phyloP scores from a whole-genome alignment of 495 filamentous ascomycete species.

The Pseudoneurospora amorphoporcata region DNA sequence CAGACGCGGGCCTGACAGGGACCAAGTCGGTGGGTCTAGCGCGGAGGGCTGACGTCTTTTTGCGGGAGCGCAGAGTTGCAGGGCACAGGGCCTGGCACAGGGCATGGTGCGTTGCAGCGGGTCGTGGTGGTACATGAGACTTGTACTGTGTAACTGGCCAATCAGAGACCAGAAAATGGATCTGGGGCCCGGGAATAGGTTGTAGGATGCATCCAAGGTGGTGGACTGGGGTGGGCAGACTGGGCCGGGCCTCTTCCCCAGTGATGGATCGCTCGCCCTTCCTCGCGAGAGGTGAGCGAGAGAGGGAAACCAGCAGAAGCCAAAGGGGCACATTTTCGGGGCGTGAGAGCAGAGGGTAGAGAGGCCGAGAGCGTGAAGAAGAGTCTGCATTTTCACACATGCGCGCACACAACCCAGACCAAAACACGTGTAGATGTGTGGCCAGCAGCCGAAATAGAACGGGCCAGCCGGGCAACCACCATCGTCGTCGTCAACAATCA shows the following conservation, averaged over 20 bases:
- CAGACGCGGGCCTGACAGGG: background rate
- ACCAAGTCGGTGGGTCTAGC: constrained; percentile 11
- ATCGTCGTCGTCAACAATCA: constrained; percentile 7
- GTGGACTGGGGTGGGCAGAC: constrained; percentile 8
- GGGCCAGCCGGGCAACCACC: constrained; percentile 16
- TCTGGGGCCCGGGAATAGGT: constrained; percentile 12
- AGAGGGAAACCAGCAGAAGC: constrained; percentile 3
- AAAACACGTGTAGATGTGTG: constrained; percentile 18
- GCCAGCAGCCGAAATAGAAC: constrained; percentile 21
- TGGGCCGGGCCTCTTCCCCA: background rate
- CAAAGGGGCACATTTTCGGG: background rate
- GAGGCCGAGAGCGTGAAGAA: constrained; percentile 23
- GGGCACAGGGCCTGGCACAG: background rate
- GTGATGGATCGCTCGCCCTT: constrained; percentile 26
- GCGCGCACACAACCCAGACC: constrained; percentile 23
- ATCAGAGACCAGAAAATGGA: background rate
- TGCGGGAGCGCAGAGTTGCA: background rate
- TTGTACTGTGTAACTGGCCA: background rate
- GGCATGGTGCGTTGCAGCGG: background rate
- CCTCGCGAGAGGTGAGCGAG: constrained; percentile 17
- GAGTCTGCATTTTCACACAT: constrained; percentile 13
- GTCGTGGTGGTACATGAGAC: constrained; percentile 10
- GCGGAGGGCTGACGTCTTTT: constrained; percentile 18
- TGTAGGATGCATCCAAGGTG: background rate
- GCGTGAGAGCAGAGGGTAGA: background rate